phyloP scores from a whole-genome alignment of 2,329 filamentous ascomycete species.

The Pleurostoma richardsiae region DNA sequence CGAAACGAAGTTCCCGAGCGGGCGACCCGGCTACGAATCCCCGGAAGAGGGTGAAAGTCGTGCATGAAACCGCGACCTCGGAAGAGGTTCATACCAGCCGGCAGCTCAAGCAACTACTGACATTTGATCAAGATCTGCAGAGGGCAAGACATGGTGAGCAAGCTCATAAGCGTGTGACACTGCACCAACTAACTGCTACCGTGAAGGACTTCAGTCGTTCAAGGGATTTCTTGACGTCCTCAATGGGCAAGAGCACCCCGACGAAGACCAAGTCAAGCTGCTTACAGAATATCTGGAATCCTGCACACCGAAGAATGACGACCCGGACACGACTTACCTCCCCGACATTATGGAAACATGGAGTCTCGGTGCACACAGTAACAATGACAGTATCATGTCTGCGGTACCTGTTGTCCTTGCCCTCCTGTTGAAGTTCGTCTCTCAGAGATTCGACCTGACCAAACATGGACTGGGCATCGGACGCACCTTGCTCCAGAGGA shows the following conservation, averaged over 20 bases:
- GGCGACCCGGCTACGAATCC: conserved; percentile 32
- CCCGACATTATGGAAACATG: conserved; percentile 82
- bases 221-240: conserved; percentile 68
- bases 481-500: conserved; percentile 74
- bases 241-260: conserved; percentile 41
- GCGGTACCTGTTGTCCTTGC: conserved; percentile 76
- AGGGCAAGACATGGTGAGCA: conserved; percentile 59
- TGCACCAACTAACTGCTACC: background rate
- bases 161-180: background rate
- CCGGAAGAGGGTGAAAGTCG: conserved; percentile 51
- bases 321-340: conserved; percentile 61
- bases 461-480: conserved; percentile 73
- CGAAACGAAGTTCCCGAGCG: background rate
- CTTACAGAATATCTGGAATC: conserved; percentile 64
- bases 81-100: conserved; percentile 59
- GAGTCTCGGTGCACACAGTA: conserved; percentile 74
- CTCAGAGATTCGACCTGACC: conserved; percentile 67
- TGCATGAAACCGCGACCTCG: conserved; percentile 50
- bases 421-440: conserved; percentile 74
- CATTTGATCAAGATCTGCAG: conserved; percentile 65
- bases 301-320: conserved; percentile 45
- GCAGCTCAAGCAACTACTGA: conserved; percentile 64
- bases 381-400: conserved; percentile 77
- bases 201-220: conserved; percentile 59
- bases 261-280: conserved; percentile 48